A percentile compares a stretch with the other conserved stretches of the same genome.
Evolutionary conservation across 148 eudicot genomes (phyloP).

Genomic region (Fallopia convolvulus): DNA sequence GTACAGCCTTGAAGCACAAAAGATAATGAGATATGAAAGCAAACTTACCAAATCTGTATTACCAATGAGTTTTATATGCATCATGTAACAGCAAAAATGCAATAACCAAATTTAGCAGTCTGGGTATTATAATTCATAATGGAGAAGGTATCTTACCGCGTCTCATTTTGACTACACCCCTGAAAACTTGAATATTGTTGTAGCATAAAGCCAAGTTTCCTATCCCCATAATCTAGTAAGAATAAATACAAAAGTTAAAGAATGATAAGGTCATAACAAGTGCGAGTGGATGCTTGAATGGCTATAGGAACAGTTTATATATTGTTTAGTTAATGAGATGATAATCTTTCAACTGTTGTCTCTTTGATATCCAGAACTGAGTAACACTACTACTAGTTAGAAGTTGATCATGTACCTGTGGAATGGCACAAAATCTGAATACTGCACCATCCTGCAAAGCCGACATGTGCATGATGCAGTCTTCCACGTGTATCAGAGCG

Average conservation of each 20-base stretch:
- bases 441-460: slow-evolving; percentile 50
- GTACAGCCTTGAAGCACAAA: background rate
- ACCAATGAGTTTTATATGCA: too few species aligned
- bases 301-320: background rate
- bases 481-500: slow-evolving; percentile 75
- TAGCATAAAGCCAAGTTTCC: slow-evolving; percentile 89
- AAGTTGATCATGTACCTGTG: slow-evolving; percentile 43
- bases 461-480: slow-evolving; percentile 70
- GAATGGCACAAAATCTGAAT: slow-evolving; percentile 90
- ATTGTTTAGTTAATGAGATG: background rate
- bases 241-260: background rate
- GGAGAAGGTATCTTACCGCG: slow-evolving; percentile 50
- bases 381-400: background rate
- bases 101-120: background rate
- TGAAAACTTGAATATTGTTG: slow-evolving; percentile 83
- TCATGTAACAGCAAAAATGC: background rate
- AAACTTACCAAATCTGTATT: too few species aligned
- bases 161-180: slow-evolving; percentile 90
- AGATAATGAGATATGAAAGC: too few species aligned
- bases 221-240: slow-evolving; percentile 65
- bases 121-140: background rate
- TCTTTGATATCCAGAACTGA: background rate
- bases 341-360: background rate
- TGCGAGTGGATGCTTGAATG: background rate
- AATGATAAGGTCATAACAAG: background rate